Evolutionary conservation across 257 asterid genomes (phyloP).

Genomic region (Apocynum venetum): DNA sequence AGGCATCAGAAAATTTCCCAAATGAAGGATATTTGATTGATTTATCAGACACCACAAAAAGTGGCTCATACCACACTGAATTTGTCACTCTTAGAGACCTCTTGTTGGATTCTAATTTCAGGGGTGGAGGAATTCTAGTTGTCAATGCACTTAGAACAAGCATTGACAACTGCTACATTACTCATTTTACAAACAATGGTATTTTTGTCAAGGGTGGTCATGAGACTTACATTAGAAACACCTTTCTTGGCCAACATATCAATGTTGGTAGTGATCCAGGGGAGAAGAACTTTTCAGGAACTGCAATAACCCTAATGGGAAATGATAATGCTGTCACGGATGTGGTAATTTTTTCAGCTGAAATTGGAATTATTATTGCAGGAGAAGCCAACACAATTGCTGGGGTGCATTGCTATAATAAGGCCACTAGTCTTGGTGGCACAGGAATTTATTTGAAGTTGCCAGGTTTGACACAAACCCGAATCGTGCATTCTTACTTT

Average conservation of each 20-base stretch:
- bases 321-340: constrained; percentile 73
- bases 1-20: constrained; percentile 67
- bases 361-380: constrained; percentile 46
- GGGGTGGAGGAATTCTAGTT: constrained; percentile 78
- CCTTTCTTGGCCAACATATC: constrained; percentile 70
- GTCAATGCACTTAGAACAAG: constrained; percentile 59
- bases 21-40: constrained; percentile 56
- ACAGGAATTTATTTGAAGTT: constrained; percentile 56
- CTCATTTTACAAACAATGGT: constrained; percentile 66
- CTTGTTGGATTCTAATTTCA: constrained; percentile 51
- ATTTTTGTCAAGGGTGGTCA: constrained; percentile 63
- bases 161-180: constrained; percentile 77
- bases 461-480: constrained; percentile 68
- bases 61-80: constrained; percentile 44
- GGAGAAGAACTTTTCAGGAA: constrained; percentile 61
- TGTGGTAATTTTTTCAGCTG: constrained; percentile 76
- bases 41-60: constrained; percentile 42
- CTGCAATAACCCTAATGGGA: constrained; percentile 58
- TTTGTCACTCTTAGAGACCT: constrained; percentile 68
- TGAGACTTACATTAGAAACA: constrained; percentile 65
- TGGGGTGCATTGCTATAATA: constrained; percentile 88
- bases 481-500: constrained; percentile 68
- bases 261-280: constrained; percentile 72
- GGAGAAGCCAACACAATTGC: constrained; percentile 72
- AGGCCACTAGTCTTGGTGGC: constrained; percentile 82